These are phyloP conservation scores for Chaetoscypha palmicola DNA, from an alignment of 2,329 filamentous ascomycete species.

Conservation along the genomic window DNA sequence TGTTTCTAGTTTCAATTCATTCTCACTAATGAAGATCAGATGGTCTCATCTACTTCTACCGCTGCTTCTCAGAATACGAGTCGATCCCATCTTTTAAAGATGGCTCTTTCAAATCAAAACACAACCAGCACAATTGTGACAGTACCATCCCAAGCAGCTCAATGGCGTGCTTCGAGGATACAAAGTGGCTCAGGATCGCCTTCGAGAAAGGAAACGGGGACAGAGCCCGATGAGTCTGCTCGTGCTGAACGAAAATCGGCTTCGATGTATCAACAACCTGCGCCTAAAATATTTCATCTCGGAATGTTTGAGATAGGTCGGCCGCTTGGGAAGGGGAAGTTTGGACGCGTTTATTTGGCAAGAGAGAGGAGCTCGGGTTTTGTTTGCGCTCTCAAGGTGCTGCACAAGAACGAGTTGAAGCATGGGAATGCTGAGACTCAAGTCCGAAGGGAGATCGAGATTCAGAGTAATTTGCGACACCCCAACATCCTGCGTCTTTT, in stretches of 20 bases:
- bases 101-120: slow-evolving; percentile 73
- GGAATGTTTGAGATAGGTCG: slow-evolving; percentile 74
- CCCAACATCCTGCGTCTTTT: slow-evolving; percentile 65
- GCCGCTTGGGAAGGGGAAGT: slow-evolving; percentile 67
- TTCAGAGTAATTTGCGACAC: slow-evolving; percentile 65
- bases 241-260: slow-evolving; percentile 44
- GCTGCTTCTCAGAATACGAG: slow-evolving; percentile 42
- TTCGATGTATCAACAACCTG: slow-evolving; percentile 50
- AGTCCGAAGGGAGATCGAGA: slow-evolving; percentile 66
- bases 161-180: slow-evolving; percentile 41
- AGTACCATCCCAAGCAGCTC: slow-evolving; percentile 58
- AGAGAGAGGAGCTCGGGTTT: slow-evolving; percentile 62
- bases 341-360: slow-evolving; percentile 65
- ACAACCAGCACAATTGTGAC: slow-evolving; percentile 60
- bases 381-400: slow-evolving; percentile 66
- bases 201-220: slow-evolving; percentile 41
- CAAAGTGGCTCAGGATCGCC: slow-evolving; percentile 43
- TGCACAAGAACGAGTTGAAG: slow-evolving; percentile 64
- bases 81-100: slow-evolving; percentile 78
- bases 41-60: slow-evolving; percentile 25
- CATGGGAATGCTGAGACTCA: slow-evolving; percentile 64
- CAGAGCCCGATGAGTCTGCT: slow-evolving; percentile 42
- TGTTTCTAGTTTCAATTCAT: no score
- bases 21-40: no score
- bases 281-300: slow-evolving; percentile 59